A percentile compares a stretch with the other conserved stretches of the same genome.
Conservation (phyloP, 2,329 filamentous ascomycete genomes). For the Fusarium sp. region DNA sequence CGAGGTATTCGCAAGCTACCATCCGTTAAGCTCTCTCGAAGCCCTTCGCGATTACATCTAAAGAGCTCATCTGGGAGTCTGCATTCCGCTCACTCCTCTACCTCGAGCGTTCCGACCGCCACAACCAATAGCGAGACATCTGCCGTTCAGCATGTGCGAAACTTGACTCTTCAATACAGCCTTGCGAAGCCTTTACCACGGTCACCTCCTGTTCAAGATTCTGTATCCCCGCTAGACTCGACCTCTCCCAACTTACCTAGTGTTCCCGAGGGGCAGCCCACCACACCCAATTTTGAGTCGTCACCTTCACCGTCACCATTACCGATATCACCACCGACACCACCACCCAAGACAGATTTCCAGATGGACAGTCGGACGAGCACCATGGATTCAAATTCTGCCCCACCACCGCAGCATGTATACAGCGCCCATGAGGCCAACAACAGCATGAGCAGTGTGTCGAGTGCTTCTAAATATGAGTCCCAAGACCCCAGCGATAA, state of each 20-base stretch:
- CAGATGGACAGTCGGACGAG: constrained; percentile 60
- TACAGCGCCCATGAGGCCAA: constrained; percentile 56
- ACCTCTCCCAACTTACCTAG: constrained; percentile 46
- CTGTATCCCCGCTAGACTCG: constrained; percentile 54
- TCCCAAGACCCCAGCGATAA: constrained; percentile 63
- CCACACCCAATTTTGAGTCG: constrained; percentile 48
- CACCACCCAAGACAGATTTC: constrained; percentile 56
- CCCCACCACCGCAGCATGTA: constrained; percentile 55
- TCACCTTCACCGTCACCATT: constrained; percentile 29
- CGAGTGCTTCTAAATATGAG: constrained; percentile 61
- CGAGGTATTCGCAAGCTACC: constrained; percentile 66
- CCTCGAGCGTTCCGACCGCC: constrained; percentile 38
- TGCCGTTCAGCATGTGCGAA: constrained; percentile 65
- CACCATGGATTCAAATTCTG: constrained; percentile 65
- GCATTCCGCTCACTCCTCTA: constrained; percentile 37
- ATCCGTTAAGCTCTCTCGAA: constrained; percentile 60
- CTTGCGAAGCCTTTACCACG: constrained; percentile 72
- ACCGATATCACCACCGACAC: constrained; percentile 24
- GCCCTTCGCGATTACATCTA: constrained; percentile 61
- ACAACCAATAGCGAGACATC: constrained; percentile 39
- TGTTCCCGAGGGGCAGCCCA: constrained; percentile 53
- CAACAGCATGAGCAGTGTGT: constrained; percentile 64
- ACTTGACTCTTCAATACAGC: constrained; percentile 69
- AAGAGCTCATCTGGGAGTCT: constrained; percentile 49
- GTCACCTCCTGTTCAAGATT: constrained; percentile 58